Base-by-base conservation (phyloP, 805 yeast species). In the Suhomyces faveliae region DNA sequence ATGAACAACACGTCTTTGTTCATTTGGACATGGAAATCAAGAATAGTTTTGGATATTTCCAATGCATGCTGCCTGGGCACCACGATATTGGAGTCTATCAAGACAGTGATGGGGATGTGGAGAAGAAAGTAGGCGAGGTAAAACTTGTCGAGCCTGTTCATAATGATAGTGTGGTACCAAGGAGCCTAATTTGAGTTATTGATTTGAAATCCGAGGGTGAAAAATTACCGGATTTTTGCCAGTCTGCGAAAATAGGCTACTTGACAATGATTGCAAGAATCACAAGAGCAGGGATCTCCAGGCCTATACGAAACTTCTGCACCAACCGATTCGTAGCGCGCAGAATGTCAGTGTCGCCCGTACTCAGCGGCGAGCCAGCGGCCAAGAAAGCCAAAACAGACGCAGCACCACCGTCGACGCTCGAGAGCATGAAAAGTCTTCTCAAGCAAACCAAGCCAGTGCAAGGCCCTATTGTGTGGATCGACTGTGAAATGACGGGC, bases 401-500 rank as follows among this genome's bases (percentile, higher is more conserved):
- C 7, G 27, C 3, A 4, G 12, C 35, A 5, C 6, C 35, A 12
- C 17, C 35, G n/a, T 11, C 35, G 2, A 29, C 43, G 15, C 13
- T 29, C 2, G 44, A 41, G 6, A 30, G 35, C 13, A 41, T 40
- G 47, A 25, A 39, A 17, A 9, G 9, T 17, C 23, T 39, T 21
- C 17, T 45, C 13, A 40, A 40, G 12, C n/a, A 23, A 13, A 11
- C 45, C 35, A 44, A 37, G 30, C 21, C 21, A 13, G 43, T 40
- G 40, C 46, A 49, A 50, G 62, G 64, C 46, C 76, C 76, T 1
- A 73, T 92, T 15, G 95, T 94, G 3, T 94, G 99, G 99, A 77
- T 94, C 13, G 99, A 94, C 68, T 94, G 98, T 67, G 99, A 94
- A 64, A 94, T 94, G 99, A 94, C 99, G 0, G 99, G 99, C 0